A percentile compares a stretch with the other conserved stretches of the same genome.
Conservation (phyloP, 495 filamentous ascomycete genomes). For the Tuber calosporum region DNA sequence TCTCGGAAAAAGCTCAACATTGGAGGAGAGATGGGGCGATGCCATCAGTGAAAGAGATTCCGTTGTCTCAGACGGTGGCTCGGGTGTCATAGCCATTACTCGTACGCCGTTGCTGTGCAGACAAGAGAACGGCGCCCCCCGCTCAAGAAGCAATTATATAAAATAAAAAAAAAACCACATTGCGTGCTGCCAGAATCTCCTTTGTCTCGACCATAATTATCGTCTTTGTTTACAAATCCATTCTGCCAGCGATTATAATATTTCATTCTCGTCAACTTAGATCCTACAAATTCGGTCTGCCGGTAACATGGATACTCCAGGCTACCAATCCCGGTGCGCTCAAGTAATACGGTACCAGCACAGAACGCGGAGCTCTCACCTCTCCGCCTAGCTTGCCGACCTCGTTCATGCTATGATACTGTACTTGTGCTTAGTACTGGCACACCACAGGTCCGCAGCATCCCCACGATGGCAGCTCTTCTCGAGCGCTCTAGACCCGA, state of each 20-base stretch:
- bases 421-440: too few relatives aligned
- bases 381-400: not conserved
- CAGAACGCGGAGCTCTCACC: not conserved
- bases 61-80: not conserved
- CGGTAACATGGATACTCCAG: not conserved
- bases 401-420: not conserved
- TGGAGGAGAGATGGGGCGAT: not conserved
- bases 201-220: not conserved
- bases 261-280: not conserved
- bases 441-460: not conserved
- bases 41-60: not conserved
- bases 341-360: not conserved
- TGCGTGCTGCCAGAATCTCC: not conserved
- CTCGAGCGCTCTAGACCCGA: not conserved
- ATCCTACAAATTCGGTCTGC: not conserved
- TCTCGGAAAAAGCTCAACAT: not conserved
- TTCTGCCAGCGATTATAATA: not conserved
- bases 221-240: not conserved
- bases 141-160: not conserved
- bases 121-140: not conserved
- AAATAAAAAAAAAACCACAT: too few relatives aligned
- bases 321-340: not conserved
- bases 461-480: not conserved
- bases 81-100: not conserved
- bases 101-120: not conserved